phyloP scores from a whole-genome alignment of 2,329 filamentous ascomycete species.

The Tolypocladium tropicale region DNA sequence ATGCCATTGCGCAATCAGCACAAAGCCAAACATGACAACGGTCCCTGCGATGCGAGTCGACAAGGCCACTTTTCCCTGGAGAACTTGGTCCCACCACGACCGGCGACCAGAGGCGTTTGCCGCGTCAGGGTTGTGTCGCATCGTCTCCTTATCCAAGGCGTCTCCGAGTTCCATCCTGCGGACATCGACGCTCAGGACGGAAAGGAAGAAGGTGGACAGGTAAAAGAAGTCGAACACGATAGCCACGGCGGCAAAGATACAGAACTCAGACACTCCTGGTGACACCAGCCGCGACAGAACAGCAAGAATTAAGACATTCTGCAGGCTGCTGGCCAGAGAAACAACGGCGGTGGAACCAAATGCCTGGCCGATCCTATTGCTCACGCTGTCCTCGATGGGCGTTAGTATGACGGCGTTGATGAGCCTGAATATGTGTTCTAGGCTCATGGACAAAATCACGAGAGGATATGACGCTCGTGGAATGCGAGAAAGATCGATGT shows the following conservation, averaged over 20 bases:
- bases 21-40: conserved; percentile 60
- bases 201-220: conserved; percentile 68
- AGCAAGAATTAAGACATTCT: conserved; percentile 59
- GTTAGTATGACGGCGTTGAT: conserved; percentile 70
- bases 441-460: conserved; percentile 64
- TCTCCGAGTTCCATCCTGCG: conserved; percentile 66
- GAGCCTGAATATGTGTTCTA: conserved; percentile 69
- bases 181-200: conserved; percentile 71
- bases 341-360: conserved; percentile 64
- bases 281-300: conserved; percentile 57
- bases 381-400: conserved; percentile 56
- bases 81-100: conserved; percentile 49
- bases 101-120: conserved; percentile 12
- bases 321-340: conserved; percentile 54
- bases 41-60: conserved; percentile 69
- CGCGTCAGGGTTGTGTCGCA: conserved; percentile 23
- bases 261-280: conserved; percentile 64
- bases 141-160: conserved; percentile 49
- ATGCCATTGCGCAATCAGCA: conserved; percentile 67
- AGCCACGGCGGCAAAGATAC: conserved; percentile 64
- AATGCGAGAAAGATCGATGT: conserved; percentile 65
- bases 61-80: conserved; percentile 53
- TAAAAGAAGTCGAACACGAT: conserved; percentile 70
- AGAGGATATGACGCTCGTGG: conserved; percentile 66
- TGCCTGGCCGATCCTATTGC: conserved; percentile 60